phyloP scores from a whole-genome alignment of 1,284 basidiomycete species.

The Kalmanozyma brasiliensis region DNA sequence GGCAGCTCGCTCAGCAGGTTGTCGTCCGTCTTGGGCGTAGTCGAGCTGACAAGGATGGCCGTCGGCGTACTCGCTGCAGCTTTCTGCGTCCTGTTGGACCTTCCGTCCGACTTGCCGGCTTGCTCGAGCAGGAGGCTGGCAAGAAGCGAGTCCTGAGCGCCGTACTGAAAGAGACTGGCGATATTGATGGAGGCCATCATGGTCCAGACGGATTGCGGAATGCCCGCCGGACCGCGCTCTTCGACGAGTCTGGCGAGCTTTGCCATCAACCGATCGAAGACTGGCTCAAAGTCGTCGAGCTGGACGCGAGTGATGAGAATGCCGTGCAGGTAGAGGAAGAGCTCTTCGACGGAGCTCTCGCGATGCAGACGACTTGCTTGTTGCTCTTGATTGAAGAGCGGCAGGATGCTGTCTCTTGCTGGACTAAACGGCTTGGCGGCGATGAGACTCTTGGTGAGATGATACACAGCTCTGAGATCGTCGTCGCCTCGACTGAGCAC shows the following conservation, averaged over 20 bases:
- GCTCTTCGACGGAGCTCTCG: slow-evolving; percentile 80
- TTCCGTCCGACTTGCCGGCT: slow-evolving; percentile 15
- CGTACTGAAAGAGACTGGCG: slow-evolving; percentile 85
- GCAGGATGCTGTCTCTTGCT: slow-evolving; percentile 85
- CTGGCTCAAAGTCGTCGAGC: slow-evolving; percentile 86
- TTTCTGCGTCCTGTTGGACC: slow-evolving; percentile 55
- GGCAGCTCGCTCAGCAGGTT: slow-evolving; percentile 42
- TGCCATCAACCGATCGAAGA: slow-evolving; percentile 85
- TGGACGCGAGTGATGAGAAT: slow-evolving; percentile 95
- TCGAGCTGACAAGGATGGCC: slow-evolving; percentile 54
- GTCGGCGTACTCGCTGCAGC: slow-evolving; percentile 69
- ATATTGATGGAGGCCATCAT: slow-evolving; percentile 92
- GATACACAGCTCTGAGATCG: slow-evolving; percentile 87
- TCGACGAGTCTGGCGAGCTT: slow-evolving; percentile 71
- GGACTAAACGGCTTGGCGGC: slow-evolving; percentile 79
- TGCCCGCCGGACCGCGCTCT: slow-evolving; percentile 19
- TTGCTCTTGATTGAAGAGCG: slow-evolving; percentile 80
- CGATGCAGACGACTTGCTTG: slow-evolving; percentile 72
- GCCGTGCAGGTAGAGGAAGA: slow-evolving; percentile 91
- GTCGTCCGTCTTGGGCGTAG: slow-evolving; percentile 33
- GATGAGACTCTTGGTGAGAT: slow-evolving; percentile 86
- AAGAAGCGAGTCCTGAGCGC: slow-evolving; percentile 78
- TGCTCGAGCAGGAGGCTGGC: slow-evolving; percentile 50
- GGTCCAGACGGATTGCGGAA: slow-evolving; percentile 84
- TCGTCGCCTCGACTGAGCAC: slow-evolving; percentile 79